These are phyloP conservation scores for Lobosporangium transversale DNA, from an alignment of 192 early-diverging fungal genomes.

Conservation along the genomic window DNA sequence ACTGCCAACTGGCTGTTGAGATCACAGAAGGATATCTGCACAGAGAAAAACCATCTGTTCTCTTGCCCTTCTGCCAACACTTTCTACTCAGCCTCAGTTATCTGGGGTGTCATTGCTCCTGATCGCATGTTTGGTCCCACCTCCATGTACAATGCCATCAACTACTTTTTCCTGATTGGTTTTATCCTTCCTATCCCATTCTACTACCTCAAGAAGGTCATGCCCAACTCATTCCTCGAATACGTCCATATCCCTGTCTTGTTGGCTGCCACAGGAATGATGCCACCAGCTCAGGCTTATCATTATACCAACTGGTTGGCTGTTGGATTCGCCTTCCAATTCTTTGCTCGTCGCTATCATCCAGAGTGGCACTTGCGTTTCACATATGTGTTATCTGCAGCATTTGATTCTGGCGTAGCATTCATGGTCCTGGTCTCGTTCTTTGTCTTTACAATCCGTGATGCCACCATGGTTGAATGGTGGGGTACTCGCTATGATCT, in stretches of 20 bases:
- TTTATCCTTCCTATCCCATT: conserved; percentile 65
- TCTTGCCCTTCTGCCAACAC: conserved; percentile 56
- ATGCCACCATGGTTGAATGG: conserved; percentile 9
- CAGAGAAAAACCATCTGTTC: conserved; percentile 40
- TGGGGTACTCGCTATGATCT: conserved; percentile 27
- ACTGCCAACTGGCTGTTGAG: conserved; percentile 58
- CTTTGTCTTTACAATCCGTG: conserved; percentile 46
- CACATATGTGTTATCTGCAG: conserved; percentile 71
- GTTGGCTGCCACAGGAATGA: conserved; percentile 59
- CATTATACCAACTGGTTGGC: conserved; percentile 56
- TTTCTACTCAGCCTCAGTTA: conserved; percentile 71
- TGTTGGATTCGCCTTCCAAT: conserved; percentile 66
- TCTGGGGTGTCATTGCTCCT: conserved; percentile 83
- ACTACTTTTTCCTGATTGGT: conserved; percentile 64
- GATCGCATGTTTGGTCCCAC: conserved; percentile 62
- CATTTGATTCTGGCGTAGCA: conserved; percentile 62
- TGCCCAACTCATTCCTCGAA: conserved; percentile 55
- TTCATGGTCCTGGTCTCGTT: conserved; percentile 40
- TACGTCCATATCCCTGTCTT: conserved; percentile 67
- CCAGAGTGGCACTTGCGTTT: conserved; percentile 68
- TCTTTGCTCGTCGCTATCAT: conserved; percentile 58
- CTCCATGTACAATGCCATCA: conserved; percentile 52
- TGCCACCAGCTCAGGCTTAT: conserved; percentile 62
- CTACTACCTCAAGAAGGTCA: conserved; percentile 62
- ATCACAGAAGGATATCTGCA: conserved; percentile 54